Percentiles rank a stretch among this genome's conserved stretches.
Evolutionary conservation across 2,329 filamentous ascomycete species (phyloP).

Genomic region (Aurifilum marmelostoma): DNA sequence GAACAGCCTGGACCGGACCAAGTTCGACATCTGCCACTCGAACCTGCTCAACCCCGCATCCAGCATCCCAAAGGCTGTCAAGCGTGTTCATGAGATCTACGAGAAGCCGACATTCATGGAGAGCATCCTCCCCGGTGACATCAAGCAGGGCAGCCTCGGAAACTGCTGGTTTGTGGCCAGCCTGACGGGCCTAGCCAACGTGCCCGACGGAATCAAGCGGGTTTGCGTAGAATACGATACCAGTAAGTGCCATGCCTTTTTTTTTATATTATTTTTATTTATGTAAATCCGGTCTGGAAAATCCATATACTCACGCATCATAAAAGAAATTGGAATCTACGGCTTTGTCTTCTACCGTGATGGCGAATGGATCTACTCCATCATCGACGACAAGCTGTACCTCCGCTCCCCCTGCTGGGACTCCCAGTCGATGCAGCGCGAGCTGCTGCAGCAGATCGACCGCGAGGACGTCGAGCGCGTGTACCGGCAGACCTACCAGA

Average conservation of each 20-base stretch:
- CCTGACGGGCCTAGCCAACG: conserved; percentile 75
- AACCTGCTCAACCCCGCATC: conserved; percentile 51
- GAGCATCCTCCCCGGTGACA: conserved; percentile 70
- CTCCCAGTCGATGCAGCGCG: conserved; percentile 73
- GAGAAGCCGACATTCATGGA: conserved; percentile 71
- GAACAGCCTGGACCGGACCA: conserved; percentile 55
- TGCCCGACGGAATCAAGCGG: conserved; percentile 68
- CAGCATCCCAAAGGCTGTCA: conserved; percentile 71
- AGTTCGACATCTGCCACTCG: conserved; percentile 55
- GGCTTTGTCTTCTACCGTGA: conserved; percentile 89
- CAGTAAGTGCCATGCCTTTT: conserved; percentile 42
- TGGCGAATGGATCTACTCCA: conserved; percentile 89
- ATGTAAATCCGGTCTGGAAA: too few species aligned
- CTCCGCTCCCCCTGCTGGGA: conserved; percentile 83
- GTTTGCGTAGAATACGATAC: conserved; percentile 77
- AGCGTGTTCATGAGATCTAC: conserved; percentile 74
- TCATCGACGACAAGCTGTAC: conserved; percentile 89
- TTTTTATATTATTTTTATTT: conserved; percentile 38
- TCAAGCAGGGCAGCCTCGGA: conserved; percentile 77
- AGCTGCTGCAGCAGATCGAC: conserved; percentile 72
- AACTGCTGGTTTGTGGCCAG: conserved; percentile 85
- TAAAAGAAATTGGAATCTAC: conserved; percentile 74
- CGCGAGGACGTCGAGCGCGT: conserved; percentile 66
- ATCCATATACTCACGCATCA: too few species aligned
- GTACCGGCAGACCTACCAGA: conserved; percentile 72